Evolutionary conservation across 1,139 yeast genomes (phyloP), one percentile per base, ranked within the genome.

Genomic region (Diutina scorzettiae): DNA sequence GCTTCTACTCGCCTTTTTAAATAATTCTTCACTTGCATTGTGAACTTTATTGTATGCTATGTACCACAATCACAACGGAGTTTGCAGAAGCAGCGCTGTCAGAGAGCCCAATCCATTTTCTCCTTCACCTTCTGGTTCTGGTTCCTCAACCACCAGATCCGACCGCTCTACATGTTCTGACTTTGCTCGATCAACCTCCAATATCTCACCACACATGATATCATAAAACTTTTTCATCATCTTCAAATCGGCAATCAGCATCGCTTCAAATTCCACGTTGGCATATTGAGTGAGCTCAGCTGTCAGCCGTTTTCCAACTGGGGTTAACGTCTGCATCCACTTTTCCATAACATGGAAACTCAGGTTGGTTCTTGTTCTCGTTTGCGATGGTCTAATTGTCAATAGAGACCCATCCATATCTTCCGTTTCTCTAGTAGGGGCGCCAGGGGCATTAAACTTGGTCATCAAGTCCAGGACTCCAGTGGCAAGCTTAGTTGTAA

Each of bases 391-490:
- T 28, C 18, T 16, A 17, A 34, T 24, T 12, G 24, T 41, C 21
- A 28, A 20, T 8, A 19, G 11, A n/a, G 37, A 30, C 17, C 8
- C 8, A 9, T 20, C 28, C 3, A 25, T 3, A n/a, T 28, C 18
- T 11, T 32, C 36, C 21, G 12, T 29, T 34, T 53, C 52, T 29
- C 53, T 32, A 21, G 18, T 12, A n/a, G 14, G 14, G 19, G 30
- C 18, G 25, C 43, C 49, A 27, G 56, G 48, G 47, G 50, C 47
- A 46, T 64, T 66, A 30, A 67, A 53, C 46, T 65, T 67, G 8
- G 67, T 64, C 69, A 68, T 67, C 42, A 68, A 61, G 45, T 68
- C 73, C 9, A 62, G 51, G 2, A 68, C 66, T 1, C 73, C 73
- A 12, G 50, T 53, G 5, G 68, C 56, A 40, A 68, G 54, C 49